Percentiles rank a stretch among this genome's conserved stretches.
Conservation (phyloP, 2,329 filamentous ascomycete genomes). For the Bipolaris gigantea region DNA sequence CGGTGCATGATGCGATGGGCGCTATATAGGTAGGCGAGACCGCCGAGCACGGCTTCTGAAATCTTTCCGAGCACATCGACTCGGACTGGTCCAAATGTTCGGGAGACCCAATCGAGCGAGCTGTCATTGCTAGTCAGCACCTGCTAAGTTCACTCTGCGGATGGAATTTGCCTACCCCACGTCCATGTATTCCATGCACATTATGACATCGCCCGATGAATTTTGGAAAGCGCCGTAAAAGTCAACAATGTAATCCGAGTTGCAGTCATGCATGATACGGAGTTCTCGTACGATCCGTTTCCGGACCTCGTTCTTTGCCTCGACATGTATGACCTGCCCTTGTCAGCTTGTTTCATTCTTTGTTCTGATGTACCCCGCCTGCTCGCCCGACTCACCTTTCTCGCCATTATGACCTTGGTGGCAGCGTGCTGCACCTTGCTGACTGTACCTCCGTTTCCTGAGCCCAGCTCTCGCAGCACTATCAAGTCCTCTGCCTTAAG, state of each 20-base stretch:
- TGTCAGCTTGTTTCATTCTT: slow-evolving; percentile 13
- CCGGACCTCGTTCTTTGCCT: slow-evolving; percentile 94
- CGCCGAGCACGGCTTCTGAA: slow-evolving; percentile 89
- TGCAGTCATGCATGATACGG: slow-evolving; percentile 97
- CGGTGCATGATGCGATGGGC: slow-evolving; percentile 98
- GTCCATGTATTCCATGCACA: slow-evolving; percentile 99
- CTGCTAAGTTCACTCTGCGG: not conserved
- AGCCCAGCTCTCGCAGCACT: slow-evolving; percentile 89
- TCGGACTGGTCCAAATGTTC: slow-evolving; percentile 90
- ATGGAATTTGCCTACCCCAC: slow-evolving; percentile 71
- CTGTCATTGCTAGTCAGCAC: slow-evolving; percentile 52
- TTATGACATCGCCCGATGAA: slow-evolving; percentile 94
- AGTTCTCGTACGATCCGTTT: slow-evolving; percentile 96
- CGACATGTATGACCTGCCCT: slow-evolving; percentile 90
- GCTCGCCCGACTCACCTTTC: slow-evolving; percentile 69
- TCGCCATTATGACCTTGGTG: slow-evolving; percentile 94
- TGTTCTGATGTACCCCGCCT: not conserved
- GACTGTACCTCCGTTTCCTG: slow-evolving; percentile 95
- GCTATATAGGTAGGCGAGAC: slow-evolving; percentile 91
- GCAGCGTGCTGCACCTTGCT: slow-evolving; percentile 96
- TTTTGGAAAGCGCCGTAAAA: slow-evolving; percentile 98
- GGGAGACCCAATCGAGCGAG: slow-evolving; percentile 89
- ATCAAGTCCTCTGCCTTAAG: slow-evolving; percentile 89
- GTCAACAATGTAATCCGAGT: slow-evolving; percentile 93
- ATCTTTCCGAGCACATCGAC: slow-evolving; percentile 98